Conservation (phyloP, 768 basidiomycete species). For the Rhodotorula graminis region DNA sequence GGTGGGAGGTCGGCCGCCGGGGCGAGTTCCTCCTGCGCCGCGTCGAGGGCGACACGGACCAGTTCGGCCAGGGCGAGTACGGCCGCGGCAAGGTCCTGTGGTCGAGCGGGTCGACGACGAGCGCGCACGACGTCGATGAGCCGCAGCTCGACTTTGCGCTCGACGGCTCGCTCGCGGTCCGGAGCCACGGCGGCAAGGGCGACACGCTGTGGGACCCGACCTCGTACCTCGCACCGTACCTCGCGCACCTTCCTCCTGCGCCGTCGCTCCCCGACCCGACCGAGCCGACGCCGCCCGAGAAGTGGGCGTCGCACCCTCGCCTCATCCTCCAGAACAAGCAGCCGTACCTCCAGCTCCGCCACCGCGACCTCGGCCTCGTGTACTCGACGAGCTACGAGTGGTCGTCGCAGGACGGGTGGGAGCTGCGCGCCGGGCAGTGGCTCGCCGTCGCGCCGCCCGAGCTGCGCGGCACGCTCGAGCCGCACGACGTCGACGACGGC, state of each 20-base stretch:
- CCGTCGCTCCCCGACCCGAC: slow-evolving; percentile 8
- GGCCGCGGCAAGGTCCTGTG: slow-evolving; percentile 21
- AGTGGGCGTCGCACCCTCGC: slow-evolving; percentile 15
- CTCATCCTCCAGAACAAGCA: slow-evolving; percentile 26
- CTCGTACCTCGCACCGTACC: slow-evolving; percentile 24
- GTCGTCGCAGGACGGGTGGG: slow-evolving; percentile 14
- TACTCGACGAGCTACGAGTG: slow-evolving; percentile 32
- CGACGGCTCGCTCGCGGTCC: slow-evolving; percentile 17
- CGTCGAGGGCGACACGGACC: slow-evolving; percentile 14
- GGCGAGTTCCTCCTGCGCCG: slow-evolving; percentile 24
- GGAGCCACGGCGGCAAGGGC: neutral
- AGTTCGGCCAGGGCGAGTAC: slow-evolving; percentile 14
- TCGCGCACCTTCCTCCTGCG: neutral
- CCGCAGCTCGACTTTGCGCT: slow-evolving; percentile 28
- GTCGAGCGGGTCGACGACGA: slow-evolving; percentile 11
- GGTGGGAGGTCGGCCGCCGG: slow-evolving; percentile 16
- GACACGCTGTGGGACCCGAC: slow-evolving; percentile 31
- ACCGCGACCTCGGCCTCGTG: slow-evolving; percentile 14
- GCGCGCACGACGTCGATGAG: neutral
- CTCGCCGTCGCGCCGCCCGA: slow-evolving; percentile 28
- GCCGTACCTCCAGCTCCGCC: slow-evolving; percentile 30
- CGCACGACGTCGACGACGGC: neutral
- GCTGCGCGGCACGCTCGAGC: slow-evolving; percentile 8
- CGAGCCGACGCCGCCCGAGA: slow-evolving; percentile 13
- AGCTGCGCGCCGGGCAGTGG: slow-evolving; percentile 24